phyloP scores from a whole-genome alignment of 345 rosid genomes.

The Heritiera littoralis region DNA sequence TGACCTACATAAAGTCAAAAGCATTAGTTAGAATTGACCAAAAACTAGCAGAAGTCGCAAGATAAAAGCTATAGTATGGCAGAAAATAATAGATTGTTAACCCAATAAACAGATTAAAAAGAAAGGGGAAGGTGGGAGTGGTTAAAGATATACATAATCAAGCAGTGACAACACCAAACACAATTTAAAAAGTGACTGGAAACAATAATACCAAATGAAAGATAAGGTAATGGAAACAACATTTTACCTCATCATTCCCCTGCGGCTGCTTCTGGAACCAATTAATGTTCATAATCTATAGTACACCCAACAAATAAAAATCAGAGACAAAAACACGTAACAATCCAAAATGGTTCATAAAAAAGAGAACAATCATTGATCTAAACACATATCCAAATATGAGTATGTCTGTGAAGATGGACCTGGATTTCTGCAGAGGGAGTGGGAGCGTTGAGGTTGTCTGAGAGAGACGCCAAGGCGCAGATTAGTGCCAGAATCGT shows the following conservation, averaged over 20 bases:
- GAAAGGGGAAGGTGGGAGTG: background rate
- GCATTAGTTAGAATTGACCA: slow-evolving; percentile 11
- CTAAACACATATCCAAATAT: background rate
- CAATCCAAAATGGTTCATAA: slow-evolving; percentile 9
- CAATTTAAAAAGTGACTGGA: background rate
- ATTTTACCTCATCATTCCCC: slow-evolving; percentile 86
- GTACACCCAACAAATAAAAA: slow-evolving; percentile 23
- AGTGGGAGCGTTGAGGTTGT: slow-evolving; percentile 76
- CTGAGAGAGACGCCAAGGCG: slow-evolving; percentile 79
- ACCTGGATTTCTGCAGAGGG: slow-evolving; percentile 92
- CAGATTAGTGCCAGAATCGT: slow-evolving; percentile 86
- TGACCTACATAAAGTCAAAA: slow-evolving; percentile 58
- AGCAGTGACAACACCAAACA: background rate
- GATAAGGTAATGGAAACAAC: background rate
- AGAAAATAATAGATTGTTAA: background rate
- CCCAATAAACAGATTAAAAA: background rate
- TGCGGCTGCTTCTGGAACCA: slow-evolving; percentile 85
- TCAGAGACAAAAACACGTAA: slow-evolving; percentile 25
- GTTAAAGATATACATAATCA: background rate
- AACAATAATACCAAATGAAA: background rate
- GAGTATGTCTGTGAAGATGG: background rate
- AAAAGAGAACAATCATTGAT: slow-evolving; percentile 8
- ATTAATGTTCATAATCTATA: slow-evolving; percentile 82
- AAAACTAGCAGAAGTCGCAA: background rate
- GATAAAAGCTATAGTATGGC: background rate